Percentiles rank a stretch among this genome's conserved stretches.
Conservation (phyloP, 2,329 filamentous ascomycete species). For the Aureobasidium musti region DNA sequence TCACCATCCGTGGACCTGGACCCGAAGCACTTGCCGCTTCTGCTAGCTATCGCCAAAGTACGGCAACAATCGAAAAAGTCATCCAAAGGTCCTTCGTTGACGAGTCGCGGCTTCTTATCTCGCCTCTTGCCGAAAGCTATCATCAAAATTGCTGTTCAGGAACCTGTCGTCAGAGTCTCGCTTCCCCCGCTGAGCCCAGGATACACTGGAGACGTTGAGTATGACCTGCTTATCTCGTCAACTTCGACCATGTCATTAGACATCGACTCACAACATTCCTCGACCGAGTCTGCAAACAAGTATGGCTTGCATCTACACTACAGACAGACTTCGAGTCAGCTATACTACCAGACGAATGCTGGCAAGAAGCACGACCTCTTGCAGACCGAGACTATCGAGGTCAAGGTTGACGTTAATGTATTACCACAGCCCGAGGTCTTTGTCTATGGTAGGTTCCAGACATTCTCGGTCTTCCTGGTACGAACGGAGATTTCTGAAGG, state of each 20-base stretch:
- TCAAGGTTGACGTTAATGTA: slow-evolving; percentile 82
- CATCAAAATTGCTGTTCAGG: slow-evolving; percentile 94
- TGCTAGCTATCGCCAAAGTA: slow-evolving; percentile 72
- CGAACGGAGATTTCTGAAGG: slow-evolving; percentile 91
- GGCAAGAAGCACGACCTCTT: slow-evolving; percentile 84
- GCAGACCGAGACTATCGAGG: slow-evolving; percentile 81
- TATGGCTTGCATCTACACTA: slow-evolving; percentile 84
- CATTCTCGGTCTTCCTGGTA: slow-evolving; percentile 85
- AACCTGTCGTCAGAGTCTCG: slow-evolving; percentile 88
- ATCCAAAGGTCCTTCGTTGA: slow-evolving; percentile 18
- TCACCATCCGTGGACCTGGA: slow-evolving; percentile 93
- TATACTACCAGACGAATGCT: slow-evolving; percentile 91
- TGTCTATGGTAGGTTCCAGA: slow-evolving; percentile 76
- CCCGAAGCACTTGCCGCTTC: slow-evolving; percentile 83
- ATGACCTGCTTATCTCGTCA: slow-evolving; percentile 91
- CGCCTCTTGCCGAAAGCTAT: slow-evolving; percentile 90
- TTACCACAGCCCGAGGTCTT: slow-evolving; percentile 83
- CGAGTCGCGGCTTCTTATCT: slow-evolving; percentile 65
- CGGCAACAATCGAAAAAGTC: slow-evolving; percentile 31
- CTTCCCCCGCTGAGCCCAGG: slow-evolving; percentile 71
- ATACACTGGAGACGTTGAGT: slow-evolving; percentile 69
- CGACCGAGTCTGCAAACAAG: slow-evolving; percentile 75
- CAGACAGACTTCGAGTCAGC: slow-evolving; percentile 78
- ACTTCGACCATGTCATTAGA: slow-evolving; percentile 93
- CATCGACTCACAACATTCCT: slow-evolving; percentile 86